Percentiles rank a stretch among this genome's conserved stretches.
phyloP scores from a whole-genome alignment of 2,329 filamentous ascomycete genomes.

The Trichoderma koningiopsis region DNA sequence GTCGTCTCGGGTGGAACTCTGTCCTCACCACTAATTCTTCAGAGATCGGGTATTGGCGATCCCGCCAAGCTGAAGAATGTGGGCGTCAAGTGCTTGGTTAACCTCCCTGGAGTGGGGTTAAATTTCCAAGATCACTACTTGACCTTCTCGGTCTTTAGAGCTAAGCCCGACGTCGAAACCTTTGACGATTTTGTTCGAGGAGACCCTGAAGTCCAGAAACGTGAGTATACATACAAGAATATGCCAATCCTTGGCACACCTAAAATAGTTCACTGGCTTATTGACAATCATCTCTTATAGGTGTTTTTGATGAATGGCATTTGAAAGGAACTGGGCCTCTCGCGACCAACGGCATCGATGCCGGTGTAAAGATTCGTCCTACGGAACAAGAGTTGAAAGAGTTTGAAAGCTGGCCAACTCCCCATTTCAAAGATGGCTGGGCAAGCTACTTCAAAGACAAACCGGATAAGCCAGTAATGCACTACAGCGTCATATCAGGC shows the following conservation, averaged over 20 bases:
- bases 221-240: slow-evolving; percentile 32
- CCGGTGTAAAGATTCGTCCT: slow-evolving; percentile 55
- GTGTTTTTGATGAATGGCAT: slow-evolving; percentile 16
- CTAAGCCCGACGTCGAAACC: slow-evolving; percentile 16
- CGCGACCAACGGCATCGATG: slow-evolving; percentile 50
- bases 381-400: slow-evolving; percentile 50
- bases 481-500: slow-evolving; percentile 40
- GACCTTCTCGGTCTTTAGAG: slow-evolving; percentile 44
- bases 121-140: slow-evolving; percentile 48
- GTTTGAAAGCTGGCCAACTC: slow-evolving; percentile 42
- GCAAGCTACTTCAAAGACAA: slow-evolving; percentile 48
- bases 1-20: slow-evolving; percentile 50
- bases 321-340: slow-evolving; percentile 12
- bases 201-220: slow-evolving; percentile 8
- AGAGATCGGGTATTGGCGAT: slow-evolving; percentile 60
- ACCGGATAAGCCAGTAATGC: slow-evolving; percentile 46
- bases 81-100: slow-evolving; percentile 51
- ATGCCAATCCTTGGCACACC: background rate
- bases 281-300: slow-evolving; percentile 50
- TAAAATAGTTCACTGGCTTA: slow-evolving; percentile 31
- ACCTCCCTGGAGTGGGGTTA: slow-evolving; percentile 53
- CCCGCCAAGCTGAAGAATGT: slow-evolving; percentile 45
- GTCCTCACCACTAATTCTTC: slow-evolving; percentile 55
- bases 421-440: slow-evolving; percentile 53
- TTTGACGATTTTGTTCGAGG: slow-evolving; percentile 16